phyloP scores from a whole-genome alignment of 768 basidiomycete species.

The Trichaptum fuscoviolaceum region DNA sequence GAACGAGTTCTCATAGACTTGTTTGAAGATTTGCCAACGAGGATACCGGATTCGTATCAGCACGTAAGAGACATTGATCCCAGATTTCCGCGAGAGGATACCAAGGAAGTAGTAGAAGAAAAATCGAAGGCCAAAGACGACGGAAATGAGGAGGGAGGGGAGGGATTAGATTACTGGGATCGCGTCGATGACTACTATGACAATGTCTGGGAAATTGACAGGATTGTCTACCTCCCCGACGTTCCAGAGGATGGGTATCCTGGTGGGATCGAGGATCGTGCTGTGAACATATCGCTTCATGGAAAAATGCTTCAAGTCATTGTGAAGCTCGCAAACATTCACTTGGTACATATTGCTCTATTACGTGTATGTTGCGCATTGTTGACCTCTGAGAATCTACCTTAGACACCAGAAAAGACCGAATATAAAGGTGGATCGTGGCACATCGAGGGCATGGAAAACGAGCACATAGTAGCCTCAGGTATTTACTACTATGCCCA shows the following conservation, averaged over 20 bases:
- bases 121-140: conserved; percentile 44
- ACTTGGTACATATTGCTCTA: conserved; percentile 7
- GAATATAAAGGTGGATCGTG: conserved; percentile 27
- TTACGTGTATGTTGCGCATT: neutral
- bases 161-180: conserved; percentile 34
- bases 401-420: conserved; percentile 24
- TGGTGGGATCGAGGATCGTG: conserved; percentile 41
- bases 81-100: conserved; percentile 28
- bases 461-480: conserved; percentile 13
- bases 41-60: conserved; percentile 36
- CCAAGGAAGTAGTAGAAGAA: conserved; percentile 16
- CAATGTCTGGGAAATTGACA: conserved; percentile 20
- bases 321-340: conserved; percentile 36
- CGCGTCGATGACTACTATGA: neutral
- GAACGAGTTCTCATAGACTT: conserved; percentile 49
- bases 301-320: conserved; percentile 27
- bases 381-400: neutral
- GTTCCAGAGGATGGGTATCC: conserved; percentile 37
- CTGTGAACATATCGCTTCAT: conserved; percentile 12
- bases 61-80: conserved; percentile 45
- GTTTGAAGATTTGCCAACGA: conserved; percentile 34
- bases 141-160: conserved; percentile 37
- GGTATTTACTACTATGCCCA: conserved; percentile 13
- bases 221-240: conserved; percentile 43
- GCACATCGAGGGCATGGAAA: conserved; percentile 30